Evolutionary conservation across 1,284 basidiomycete species (phyloP), one percentile per base, ranked within the genome.

Genomic region (Leccinum proliferum): DNA sequence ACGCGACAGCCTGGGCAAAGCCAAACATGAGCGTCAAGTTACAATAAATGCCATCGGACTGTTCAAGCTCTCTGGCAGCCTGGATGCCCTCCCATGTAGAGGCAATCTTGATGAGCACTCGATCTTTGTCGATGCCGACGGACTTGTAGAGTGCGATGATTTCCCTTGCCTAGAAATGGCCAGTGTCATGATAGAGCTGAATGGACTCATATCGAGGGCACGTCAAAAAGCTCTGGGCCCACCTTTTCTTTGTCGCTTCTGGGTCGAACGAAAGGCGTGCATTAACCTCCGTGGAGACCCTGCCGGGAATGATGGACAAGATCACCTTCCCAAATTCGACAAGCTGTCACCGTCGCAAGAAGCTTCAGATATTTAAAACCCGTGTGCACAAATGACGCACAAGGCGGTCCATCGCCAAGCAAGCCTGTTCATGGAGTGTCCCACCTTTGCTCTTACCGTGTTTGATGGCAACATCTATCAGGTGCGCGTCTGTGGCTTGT

Each of bases 71-170:
- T 67, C 93, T 88, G 53, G 96, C 96, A 66, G 96, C 96, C 78
- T 98, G 96, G 79, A 99, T 98, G 78, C 96, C 96, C 78, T 98
- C 96, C 93, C 94, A 99, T 35, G 96, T 98, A 18, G 96, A 97
- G 14, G 96, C 96, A 71, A 99, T 97, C 84, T 99, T 99, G 88
- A 99, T 97, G 69, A 99, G 83, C 63, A 97, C 81, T 64, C 96
- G 94, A 67, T 98, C 93, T 79, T 92, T 93, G 74, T 84, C 80
- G 78, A 99, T 86, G 65, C 96, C 96, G 66, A 92, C 77, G 46
- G 89, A 90, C 63, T 96, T 86, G 84, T 99, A 99, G 66, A 99
- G 89, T 29, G 86, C 86, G 71, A 98, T 98, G 71, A 98, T 85
- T 76, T 96, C 86, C 79, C 89, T 89, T 65, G 94, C 94, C 89